Evolutionary conservation across 2,329 filamentous ascomycete species (phyloP).

Genomic region (Phoma sp.): DNA sequence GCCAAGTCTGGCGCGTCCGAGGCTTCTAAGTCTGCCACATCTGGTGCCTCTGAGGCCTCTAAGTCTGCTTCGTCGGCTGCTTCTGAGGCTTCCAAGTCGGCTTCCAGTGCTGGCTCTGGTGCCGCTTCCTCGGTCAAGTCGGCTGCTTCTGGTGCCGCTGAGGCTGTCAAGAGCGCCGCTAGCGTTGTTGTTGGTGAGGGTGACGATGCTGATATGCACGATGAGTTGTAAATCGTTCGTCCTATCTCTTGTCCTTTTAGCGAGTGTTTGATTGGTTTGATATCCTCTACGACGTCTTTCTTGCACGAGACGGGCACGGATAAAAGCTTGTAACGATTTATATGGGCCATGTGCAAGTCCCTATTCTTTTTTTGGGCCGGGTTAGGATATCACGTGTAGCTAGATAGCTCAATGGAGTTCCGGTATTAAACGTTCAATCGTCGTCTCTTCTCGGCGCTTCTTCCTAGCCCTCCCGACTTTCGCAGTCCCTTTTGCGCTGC

Average conservation of each 20-base stretch:
- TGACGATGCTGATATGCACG: constrained; percentile 57
- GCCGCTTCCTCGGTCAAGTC: constrained; percentile 40
- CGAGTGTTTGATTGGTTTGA: constrained; percentile 30
- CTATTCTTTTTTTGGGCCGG: constrained; percentile 15
- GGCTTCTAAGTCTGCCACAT: constrained; percentile 56
- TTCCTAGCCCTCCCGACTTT: no score
- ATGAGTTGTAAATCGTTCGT: constrained; percentile 71
- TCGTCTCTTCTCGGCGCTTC: background rate
- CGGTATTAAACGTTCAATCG: constrained; percentile 27
- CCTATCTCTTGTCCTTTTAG: constrained; percentile 21
- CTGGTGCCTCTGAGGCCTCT: constrained; percentile 43
- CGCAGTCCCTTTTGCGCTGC: no score
- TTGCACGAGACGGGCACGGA: constrained; percentile 24
- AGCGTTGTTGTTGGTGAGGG: constrained; percentile 48
- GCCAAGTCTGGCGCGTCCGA: constrained; percentile 56
- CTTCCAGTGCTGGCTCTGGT: constrained; percentile 37
- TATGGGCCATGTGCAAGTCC: constrained; percentile 23
- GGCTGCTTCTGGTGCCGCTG: constrained; percentile 46
- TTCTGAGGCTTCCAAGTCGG: constrained; percentile 34
- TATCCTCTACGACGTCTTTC: constrained; percentile 22
- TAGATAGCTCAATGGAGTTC: constrained; percentile 38
- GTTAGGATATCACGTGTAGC: constrained; percentile 29
- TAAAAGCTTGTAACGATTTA: constrained; percentile 34
- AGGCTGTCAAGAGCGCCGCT: constrained; percentile 45
- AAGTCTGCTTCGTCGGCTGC: constrained; percentile 54